Percentiles rank a stretch among this genome's conserved stretches.
Evolutionary conservation across 805 yeast genomes (phyloP).

Genomic region (Cyberlindnera maritima): DNA sequence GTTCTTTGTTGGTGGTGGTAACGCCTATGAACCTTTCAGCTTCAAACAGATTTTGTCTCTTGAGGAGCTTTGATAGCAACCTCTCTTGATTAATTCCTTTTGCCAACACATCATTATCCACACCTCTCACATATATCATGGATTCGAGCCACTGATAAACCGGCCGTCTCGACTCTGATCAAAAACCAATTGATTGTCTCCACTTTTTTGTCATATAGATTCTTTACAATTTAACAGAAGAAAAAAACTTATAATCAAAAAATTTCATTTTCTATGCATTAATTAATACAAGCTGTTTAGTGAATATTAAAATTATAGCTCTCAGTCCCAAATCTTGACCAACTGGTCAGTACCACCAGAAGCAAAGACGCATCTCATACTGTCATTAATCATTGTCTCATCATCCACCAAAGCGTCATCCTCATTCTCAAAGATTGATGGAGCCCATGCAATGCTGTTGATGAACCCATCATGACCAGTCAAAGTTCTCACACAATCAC

Average conservation of each 20-base stretch:
- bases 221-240: background rate
- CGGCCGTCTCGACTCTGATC: background rate
- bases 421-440: constrained; percentile 33
- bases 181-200: background rate
- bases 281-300: constrained; percentile 1
- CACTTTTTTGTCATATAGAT: background rate
- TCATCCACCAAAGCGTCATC: constrained; percentile 29
- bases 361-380: constrained; percentile 69
- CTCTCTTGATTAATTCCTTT: background rate
- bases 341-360: constrained; percentile 94
- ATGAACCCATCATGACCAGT: constrained; percentile 75
- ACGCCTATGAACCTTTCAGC: constrained; percentile 83
- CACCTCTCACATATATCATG: background rate
- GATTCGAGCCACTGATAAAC: background rate
- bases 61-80: constrained; percentile 3
- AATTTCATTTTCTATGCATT: background rate
- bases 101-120: background rate
- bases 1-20: constrained; percentile 96
- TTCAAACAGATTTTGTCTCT: constrained; percentile 37
- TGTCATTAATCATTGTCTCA: constrained; percentile 35
- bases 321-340: constrained; percentile 81
- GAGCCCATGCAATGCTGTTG: constrained; percentile 56
- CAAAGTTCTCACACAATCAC: constrained; percentile 50
- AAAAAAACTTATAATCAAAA: background rate
- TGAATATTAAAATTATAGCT: background rate